A percentile compares a stretch with the other conserved stretches of the same genome.
Evolutionary conservation across 257 asterid genomes (phyloP).

Genomic region (Solanum okadae): DNA sequence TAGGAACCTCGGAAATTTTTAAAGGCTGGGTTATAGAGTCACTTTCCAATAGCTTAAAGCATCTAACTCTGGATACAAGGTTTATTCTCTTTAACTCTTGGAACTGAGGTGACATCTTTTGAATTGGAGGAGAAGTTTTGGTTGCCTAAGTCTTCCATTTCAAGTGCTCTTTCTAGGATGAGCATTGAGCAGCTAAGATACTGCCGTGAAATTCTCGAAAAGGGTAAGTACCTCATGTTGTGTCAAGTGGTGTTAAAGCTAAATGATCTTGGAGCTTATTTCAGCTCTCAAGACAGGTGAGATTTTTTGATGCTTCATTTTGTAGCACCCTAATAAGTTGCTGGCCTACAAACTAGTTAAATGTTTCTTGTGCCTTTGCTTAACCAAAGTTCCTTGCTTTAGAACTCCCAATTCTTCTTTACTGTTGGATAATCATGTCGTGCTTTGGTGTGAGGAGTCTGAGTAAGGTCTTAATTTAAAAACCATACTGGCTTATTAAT

Average conservation of each 20-base stretch:
- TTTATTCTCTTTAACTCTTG: slow-evolving; percentile 76
- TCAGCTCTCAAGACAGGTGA: slow-evolving; percentile 69
- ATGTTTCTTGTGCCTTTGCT: neutral
- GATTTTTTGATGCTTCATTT: neutral
- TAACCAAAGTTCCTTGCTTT: neutral
- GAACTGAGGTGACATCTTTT: slow-evolving; percentile 87
- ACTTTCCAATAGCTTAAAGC: slow-evolving; percentile 57
- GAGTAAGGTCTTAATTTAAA: neutral
- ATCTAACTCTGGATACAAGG: slow-evolving; percentile 66
- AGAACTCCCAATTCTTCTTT: neutral
- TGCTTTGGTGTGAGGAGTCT: neutral
- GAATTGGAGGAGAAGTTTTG: slow-evolving; percentile 73
- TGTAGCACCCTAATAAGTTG: neutral
- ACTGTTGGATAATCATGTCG: neutral
- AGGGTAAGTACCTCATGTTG: slow-evolving; percentile 49
- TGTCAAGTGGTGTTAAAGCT: slow-evolving; percentile 43
- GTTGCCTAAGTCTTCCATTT: slow-evolving; percentile 77
- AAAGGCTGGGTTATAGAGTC: slow-evolving; percentile 84
- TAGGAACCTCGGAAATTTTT: slow-evolving; percentile 51
- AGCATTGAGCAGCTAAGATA: slow-evolving; percentile 71
- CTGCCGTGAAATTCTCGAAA: slow-evolving; percentile 67
- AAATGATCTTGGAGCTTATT: slow-evolving; percentile 80
- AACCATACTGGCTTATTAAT: too few relatives aligned
- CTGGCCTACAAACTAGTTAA: neutral
- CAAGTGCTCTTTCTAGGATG: slow-evolving; percentile 58